Evolutionary conservation across 176 grass and related monocot genomes (phyloP).

Genomic region (Phoenix dactylifera): DNA sequence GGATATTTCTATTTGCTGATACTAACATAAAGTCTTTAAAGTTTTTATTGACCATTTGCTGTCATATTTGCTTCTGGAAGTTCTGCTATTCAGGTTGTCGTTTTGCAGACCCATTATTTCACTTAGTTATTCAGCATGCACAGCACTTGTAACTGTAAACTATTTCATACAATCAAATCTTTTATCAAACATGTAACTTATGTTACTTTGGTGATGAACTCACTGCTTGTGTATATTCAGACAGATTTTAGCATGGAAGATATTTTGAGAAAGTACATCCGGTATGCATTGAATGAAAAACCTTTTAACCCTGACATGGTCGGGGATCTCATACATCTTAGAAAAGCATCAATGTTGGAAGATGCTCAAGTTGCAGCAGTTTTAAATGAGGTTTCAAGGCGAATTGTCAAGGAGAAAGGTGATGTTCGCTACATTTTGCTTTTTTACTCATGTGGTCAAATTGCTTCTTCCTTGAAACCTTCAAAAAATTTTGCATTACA

Average conservation of each 20-base stretch:
- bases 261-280: constrained; percentile 85
- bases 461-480: too few species aligned
- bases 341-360: constrained; percentile 70
- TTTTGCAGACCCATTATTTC: too few species aligned
- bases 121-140: too few species aligned
- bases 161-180: too few species aligned
- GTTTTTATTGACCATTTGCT: too few species aligned
- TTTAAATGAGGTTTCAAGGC: constrained; percentile 82
- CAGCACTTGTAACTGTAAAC: too few species aligned
- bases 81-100: too few species aligned
- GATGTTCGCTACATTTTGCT: constrained; percentile 7
- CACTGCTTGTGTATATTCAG: constrained; percentile 38
- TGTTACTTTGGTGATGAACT: not conserved
- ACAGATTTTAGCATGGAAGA: constrained; percentile 87
- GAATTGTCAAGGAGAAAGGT: constrained; percentile 92
- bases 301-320: constrained; percentile 63
- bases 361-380: constrained; percentile 80
- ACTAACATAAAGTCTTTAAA: too few species aligned
- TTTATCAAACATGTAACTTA: too few species aligned
- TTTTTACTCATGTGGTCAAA: not conserved
- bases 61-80: too few species aligned
- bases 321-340: constrained; percentile 78
- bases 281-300: constrained; percentile 93
- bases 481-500: too few species aligned
- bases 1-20: too few species aligned